Base-by-base conservation (phyloP, 163 green algal genomes). In the Scenedesmus sp. region DNA sequence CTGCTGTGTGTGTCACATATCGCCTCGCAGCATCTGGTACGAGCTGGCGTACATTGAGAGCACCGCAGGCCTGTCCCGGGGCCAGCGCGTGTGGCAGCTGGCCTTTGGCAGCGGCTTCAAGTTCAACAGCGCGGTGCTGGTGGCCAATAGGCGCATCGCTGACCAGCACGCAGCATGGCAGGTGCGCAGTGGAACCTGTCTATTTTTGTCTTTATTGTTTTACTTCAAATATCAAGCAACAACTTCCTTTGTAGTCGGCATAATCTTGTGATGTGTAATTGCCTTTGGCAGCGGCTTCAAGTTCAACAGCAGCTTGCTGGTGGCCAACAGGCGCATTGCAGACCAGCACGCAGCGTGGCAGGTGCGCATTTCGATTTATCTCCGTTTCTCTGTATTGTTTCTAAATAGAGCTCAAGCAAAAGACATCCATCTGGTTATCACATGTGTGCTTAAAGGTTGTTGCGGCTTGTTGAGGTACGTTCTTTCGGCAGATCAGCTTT, bases 91-190 rank as follows among this genome's bases (percentile, higher is more conserved):
- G 23, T 98, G 96, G 96, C 98, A 99, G 95, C 96, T 99, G 89
- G 97, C 96, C 56, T 99, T 99, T 94, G 97, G 97, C 87, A 97
- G 92, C n/a, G 98, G 98, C 46, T 99, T 99, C 97, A 99, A 99
- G 96, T 99, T 97, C 95, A 99, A 99, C 96, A 97, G 94, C 83
- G 97, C 97, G 1, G 98, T 99, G 54, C 99, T 97, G 98, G 15
- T 66, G 18, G 90, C 90, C 57, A 93, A 93, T 84, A 60, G 90
- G 57, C 56, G 46, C 26, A 73, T 92, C 34, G 60, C 1, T 0
- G 89, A 90, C 2, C 4, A 12, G 46, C 88, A 92, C 56, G 2
- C 64, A 12, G 88, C 88, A 5, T 92, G 88, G 88, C 2, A 89
- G 52, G 81, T 79, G 70, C 4, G 70, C 3, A 13, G 12, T 6